Evolutionary conservation across 257 asterid species (phyloP), one percentile per base, ranked within the genome.

Genomic region (Nicotiana paniculata): DNA sequence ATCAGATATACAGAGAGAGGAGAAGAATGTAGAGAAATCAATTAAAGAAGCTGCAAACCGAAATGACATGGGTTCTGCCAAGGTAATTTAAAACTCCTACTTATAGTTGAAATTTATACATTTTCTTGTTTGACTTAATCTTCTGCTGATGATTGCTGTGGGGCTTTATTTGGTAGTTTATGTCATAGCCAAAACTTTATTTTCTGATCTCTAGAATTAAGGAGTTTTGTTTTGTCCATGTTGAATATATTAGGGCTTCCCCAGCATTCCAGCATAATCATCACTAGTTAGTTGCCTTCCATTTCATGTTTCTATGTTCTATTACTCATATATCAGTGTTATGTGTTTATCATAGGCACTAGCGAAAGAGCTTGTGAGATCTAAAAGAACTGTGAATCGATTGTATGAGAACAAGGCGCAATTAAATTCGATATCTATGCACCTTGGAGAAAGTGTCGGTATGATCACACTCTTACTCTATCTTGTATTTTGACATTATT

Each of bases 371-470:
- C 83, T 95, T 39, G 97, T 95, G 93, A 90, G 94, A 82, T 93
- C 99, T 11, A 93, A 89, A 82, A 91, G 85, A 81, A 90, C 97
- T 32, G 98, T 95, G 86, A 89, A 93, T 80, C 97, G 99, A 28
- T 91, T 95, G 64, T 87, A 93, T 18, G 98, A 95, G 84, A 95
- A 95, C 87, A 95, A 93, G 88, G 99, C 99, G 3, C 99, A 95
- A 86, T 84, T 95, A 93, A 95, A 93, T 83, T 95, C 98, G 6
- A 88, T 93, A 81, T 95, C 99, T 15, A 93, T 95, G 99, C 99
- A 95, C 88, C 94, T 95, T 28, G 99, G 99, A 84, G 99, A 95
- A 90, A 93, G 97, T 84, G 94, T 95, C 63, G 99, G 98, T 95
- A 92, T 48, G 88, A 77, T 79, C 82, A n/a, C 10, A 13, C 43